phyloP scores from a whole-genome alignment of 306 rosid genomes.

The Cicer arietinum region DNA sequence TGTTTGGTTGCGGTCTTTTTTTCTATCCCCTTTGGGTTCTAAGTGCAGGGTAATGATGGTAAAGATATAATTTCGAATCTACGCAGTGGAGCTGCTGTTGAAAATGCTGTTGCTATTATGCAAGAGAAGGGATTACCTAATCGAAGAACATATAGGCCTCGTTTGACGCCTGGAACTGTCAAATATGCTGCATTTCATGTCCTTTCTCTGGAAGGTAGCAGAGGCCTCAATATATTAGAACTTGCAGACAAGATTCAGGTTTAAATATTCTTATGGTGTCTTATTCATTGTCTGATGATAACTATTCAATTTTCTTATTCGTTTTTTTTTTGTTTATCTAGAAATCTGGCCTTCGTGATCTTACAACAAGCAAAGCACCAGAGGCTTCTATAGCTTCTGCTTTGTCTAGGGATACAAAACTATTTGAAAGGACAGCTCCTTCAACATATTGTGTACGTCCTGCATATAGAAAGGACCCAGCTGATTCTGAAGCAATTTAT shows the following conservation, averaged over 20 bases:
- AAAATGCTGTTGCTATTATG: slow-evolving; percentile 76
- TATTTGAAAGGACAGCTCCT: slow-evolving; percentile 87
- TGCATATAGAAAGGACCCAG: slow-evolving; percentile 71
- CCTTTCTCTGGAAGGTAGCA: slow-evolving; percentile 79
- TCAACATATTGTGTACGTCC: slow-evolving; percentile 76
- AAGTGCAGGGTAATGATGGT: slow-evolving; percentile 66
- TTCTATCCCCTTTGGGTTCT: slow-evolving; percentile 33
- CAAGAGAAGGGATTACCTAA: slow-evolving; percentile 70
- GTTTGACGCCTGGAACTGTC: slow-evolving; percentile 84
- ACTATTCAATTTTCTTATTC: slow-evolving; percentile 11
- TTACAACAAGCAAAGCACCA: slow-evolving; percentile 80
- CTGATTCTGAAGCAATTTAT: slow-evolving; percentile 67
- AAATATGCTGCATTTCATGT: slow-evolving; percentile 92
- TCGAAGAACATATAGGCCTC: slow-evolving; percentile 69
- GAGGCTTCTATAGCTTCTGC: slow-evolving; percentile 86
- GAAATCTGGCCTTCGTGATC: slow-evolving; percentile 91
- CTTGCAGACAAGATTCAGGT: slow-evolving; percentile 89
- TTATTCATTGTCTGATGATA: slow-evolving; percentile 13
- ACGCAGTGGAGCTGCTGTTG: slow-evolving; percentile 77
- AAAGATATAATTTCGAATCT: slow-evolving; percentile 62
- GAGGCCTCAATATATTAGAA: slow-evolving; percentile 75
- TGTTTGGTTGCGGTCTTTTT: slow-evolving; percentile 18
- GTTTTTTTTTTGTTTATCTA: slow-evolving; percentile 37
- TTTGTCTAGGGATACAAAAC: slow-evolving; percentile 81
- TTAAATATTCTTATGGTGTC: slow-evolving; percentile 10